A percentile compares a stretch with the other conserved stretches of the same genome.
These are phyloP conservation scores for Gaultheria prostrata DNA, from an alignment of 148 eudicot genomes.

Conservation along the genomic window DNA sequence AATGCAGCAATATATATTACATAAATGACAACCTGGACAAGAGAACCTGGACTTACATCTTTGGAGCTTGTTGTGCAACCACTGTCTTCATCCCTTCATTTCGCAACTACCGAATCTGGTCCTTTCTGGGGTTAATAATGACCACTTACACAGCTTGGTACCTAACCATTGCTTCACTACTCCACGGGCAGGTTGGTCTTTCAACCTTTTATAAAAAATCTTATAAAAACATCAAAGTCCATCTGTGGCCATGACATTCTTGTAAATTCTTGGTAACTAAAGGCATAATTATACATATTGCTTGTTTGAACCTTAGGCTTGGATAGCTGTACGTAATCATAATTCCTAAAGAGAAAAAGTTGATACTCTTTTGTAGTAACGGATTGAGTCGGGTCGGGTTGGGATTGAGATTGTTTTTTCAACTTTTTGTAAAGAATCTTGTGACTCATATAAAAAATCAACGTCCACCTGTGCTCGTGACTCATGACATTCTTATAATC, in stretches of 20 bases:
- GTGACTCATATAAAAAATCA: not conserved
- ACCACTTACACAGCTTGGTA: conserved; percentile 97
- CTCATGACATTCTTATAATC: not conserved
- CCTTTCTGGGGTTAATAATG: conserved; percentile 77
- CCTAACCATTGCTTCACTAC: conserved; percentile 76
- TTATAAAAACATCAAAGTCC: too few species aligned
- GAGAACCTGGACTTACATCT: conserved; percentile 94
- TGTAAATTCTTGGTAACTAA: too few species aligned
- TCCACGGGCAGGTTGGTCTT: conserved; percentile 75
- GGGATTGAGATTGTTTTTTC: not conserved
- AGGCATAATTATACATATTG: too few species aligned
- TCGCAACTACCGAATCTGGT: conserved; percentile 92
- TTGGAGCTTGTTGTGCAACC: conserved; percentile 95
- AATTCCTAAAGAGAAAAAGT: too few species aligned
- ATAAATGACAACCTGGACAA: conserved; percentile 91
- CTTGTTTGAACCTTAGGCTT: too few species aligned
- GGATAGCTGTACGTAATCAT: too few species aligned
- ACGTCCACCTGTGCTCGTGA: not conserved
- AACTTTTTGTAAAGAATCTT: not conserved
- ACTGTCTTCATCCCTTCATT: conserved; percentile 89
- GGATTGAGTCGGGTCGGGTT: too few species aligned
- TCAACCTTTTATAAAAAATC: not conserved
- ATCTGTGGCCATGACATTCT: too few species aligned
- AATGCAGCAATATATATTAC: conserved; percentile 87
- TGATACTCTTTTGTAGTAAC: too few species aligned